Evolutionary conservation across 1,284 basidiomycete species (phyloP).

Genomic region (Tilletia caries): DNA sequence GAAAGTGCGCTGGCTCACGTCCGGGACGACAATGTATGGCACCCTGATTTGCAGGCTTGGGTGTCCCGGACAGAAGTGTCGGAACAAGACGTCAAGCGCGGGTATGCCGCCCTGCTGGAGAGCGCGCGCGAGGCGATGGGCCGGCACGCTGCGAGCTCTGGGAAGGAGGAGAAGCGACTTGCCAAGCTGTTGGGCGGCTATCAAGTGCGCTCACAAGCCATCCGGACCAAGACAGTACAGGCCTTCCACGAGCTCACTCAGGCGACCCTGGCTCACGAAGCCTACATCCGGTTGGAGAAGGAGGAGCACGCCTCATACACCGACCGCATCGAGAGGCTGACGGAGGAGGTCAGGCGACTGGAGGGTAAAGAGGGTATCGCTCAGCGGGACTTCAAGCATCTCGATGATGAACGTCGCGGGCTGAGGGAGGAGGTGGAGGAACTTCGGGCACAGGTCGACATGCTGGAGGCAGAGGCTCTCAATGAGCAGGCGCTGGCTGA

Average conservation of each 20-base stretch:
- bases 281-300: slow-evolving; percentile 36
- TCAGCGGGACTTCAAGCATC: slow-evolving; percentile 33
- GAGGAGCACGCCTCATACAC: slow-evolving; percentile 36
- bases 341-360: slow-evolving; percentile 36
- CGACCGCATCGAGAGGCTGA: slow-evolving; percentile 40
- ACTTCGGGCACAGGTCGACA: slow-evolving; percentile 45
- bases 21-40: slow-evolving; percentile 63
- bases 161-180: slow-evolving; percentile 89
- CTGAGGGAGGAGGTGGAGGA: slow-evolving; percentile 38
- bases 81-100: slow-evolving; percentile 64
- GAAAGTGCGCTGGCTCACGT: slow-evolving; percentile 55
- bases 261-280: slow-evolving; percentile 27
- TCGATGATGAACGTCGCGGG: slow-evolving; percentile 27
- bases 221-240: slow-evolving; percentile 58
- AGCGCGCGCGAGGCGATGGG: slow-evolving; percentile 71
- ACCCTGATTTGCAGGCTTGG: slow-evolving; percentile 64
- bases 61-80: slow-evolving; percentile 66
- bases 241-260: slow-evolving; percentile 30
- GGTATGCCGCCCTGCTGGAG: slow-evolving; percentile 66
- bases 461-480: slow-evolving; percentile 45
- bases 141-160: slow-evolving; percentile 73
- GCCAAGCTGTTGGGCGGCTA: slow-evolving; percentile 85
- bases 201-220: slow-evolving; percentile 69
- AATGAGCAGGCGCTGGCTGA: slow-evolving; percentile 23
- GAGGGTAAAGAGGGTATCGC: slow-evolving; percentile 34